Percentiles rank a stretch among this genome's conserved stretches.
phyloP scores from a whole-genome alignment of 1,284 basidiomycete genomes.

The Flammula alnicola region DNA sequence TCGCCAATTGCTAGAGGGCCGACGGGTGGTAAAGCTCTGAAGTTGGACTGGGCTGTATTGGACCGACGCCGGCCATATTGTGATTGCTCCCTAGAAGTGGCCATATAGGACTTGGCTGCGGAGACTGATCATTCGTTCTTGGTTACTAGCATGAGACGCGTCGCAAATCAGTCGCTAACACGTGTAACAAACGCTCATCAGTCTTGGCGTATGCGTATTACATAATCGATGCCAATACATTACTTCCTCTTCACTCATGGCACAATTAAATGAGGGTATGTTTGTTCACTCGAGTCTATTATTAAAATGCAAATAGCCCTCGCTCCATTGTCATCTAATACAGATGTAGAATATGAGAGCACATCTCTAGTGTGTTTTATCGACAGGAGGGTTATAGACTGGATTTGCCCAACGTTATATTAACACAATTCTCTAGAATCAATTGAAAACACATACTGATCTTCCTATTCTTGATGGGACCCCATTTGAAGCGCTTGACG shows the following conservation, averaged over 20 bases:
- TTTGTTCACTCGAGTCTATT: slow-evolving; percentile 23
- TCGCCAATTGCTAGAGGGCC: slow-evolving; percentile 64
- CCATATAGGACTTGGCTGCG: slow-evolving; percentile 42
- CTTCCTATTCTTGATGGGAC: slow-evolving; percentile 90
- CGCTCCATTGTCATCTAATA: slow-evolving; percentile 25
- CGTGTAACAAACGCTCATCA: neutral
- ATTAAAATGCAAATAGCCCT: slow-evolving; percentile 20
- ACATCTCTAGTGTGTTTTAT: slow-evolving; percentile 39
- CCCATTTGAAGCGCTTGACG: slow-evolving; percentile 97
- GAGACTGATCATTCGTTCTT: slow-evolving; percentile 1
- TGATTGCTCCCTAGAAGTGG: slow-evolving; percentile 62
- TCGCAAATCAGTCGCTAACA: neutral
- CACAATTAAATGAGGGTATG: slow-evolving; percentile 9
- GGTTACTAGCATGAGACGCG: neutral
- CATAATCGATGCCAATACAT: slow-evolving; percentile 4
- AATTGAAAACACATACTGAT: slow-evolving; percentile 60
- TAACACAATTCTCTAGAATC: neutral
- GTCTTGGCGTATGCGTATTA: neutral
- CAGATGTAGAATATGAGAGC: slow-evolving; percentile 19
- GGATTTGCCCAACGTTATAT: slow-evolving; percentile 11
- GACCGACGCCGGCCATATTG: slow-evolving; percentile 69
- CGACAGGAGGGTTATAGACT: slow-evolving; percentile 54
- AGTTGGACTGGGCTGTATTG: slow-evolving; percentile 70
- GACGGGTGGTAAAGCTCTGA: slow-evolving; percentile 44
- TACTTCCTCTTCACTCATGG: neutral